phyloP scores from a whole-genome alignment of 1,139 yeast species.

The Hyphopichia burtonii region DNA sequence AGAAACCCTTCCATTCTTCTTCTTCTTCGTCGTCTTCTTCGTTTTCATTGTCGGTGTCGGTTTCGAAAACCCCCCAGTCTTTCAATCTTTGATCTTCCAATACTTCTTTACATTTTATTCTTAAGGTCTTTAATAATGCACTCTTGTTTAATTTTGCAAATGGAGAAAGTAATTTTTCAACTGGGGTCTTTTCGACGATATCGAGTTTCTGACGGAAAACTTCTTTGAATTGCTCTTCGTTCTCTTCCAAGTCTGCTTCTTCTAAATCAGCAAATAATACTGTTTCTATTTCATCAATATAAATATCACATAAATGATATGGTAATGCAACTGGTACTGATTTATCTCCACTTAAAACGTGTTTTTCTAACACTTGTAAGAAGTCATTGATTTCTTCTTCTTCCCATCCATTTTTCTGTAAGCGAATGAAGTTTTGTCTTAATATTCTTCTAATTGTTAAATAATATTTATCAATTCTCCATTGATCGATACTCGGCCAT shows the following conservation, averaged over 20 bases:
- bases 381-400: conserved; percentile 45
- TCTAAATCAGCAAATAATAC: conserved; percentile 51
- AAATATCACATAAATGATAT: conserved; percentile 81
- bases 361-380: conserved; percentile 37
- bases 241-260: conserved; percentile 41
- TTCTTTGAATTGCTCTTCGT: conserved; percentile 26
- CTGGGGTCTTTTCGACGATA: conserved; percentile 50
- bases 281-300: conserved; percentile 78
- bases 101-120: conserved; percentile 61
- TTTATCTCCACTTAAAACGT: conserved; percentile 57
- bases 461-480: conserved; percentile 85
- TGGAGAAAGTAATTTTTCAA: conserved; percentile 54
- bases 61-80: conserved; percentile 60
- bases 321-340: conserved; percentile 75
- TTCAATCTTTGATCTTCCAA: conserved; percentile 61
- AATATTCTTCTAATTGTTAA: conserved; percentile 76
- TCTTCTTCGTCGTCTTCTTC: conserved; percentile 17
- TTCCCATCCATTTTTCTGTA: conserved; percentile 59
- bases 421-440: conserved; percentile 60
- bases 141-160: conserved; percentile 51
- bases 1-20: conserved; percentile 34
- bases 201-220: conserved; percentile 22
- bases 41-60: conserved; percentile 19
- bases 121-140: conserved; percentile 61
- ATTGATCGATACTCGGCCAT: conserved; percentile 83